Conservation (phyloP, 306 rosid species). For the Chamaecrista fasciculata region DNA sequence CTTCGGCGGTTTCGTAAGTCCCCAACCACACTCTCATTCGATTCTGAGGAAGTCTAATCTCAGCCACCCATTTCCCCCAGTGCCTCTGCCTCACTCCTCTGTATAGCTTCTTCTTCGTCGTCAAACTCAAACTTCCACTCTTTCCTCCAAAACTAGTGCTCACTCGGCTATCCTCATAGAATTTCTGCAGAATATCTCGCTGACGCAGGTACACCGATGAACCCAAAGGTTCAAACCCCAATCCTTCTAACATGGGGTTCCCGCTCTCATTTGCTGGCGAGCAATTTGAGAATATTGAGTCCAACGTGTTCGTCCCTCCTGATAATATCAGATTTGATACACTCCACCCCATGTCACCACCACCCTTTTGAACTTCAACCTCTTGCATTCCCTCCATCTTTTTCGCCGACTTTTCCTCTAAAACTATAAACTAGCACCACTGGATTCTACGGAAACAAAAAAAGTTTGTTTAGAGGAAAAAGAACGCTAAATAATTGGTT, state of each 20-base stretch:
- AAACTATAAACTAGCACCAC: neutral
- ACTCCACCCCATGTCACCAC: constrained; percentile 49
- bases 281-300: constrained; percentile 75
- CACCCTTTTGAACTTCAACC: constrained; percentile 23
- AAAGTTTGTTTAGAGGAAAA: no score
- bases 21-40: constrained; percentile 98
- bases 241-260: constrained; percentile 34
- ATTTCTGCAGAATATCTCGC: constrained; percentile 68
- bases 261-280: constrained; percentile 16
- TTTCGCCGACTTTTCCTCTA: neutral
- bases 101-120: constrained; percentile 69
- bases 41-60: constrained; percentile 93
- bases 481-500: constrained; percentile 34
- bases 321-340: constrained; percentile 64
- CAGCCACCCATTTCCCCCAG: constrained; percentile 99
- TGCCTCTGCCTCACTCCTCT: constrained; percentile 99
- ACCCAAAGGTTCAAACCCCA: constrained; percentile 52
- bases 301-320: constrained; percentile 68
- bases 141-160: no score
- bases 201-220: constrained; percentile 85
- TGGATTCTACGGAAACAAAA: no score
- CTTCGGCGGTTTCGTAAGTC: constrained; percentile 86
- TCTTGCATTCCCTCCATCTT: constrained; percentile 45
- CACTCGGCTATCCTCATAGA: constrained; percentile 48
- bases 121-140: no score